Conservation (phyloP, 371 early-diverging fungal species). For the Batrachochytrium dendrobatidis region DNA sequence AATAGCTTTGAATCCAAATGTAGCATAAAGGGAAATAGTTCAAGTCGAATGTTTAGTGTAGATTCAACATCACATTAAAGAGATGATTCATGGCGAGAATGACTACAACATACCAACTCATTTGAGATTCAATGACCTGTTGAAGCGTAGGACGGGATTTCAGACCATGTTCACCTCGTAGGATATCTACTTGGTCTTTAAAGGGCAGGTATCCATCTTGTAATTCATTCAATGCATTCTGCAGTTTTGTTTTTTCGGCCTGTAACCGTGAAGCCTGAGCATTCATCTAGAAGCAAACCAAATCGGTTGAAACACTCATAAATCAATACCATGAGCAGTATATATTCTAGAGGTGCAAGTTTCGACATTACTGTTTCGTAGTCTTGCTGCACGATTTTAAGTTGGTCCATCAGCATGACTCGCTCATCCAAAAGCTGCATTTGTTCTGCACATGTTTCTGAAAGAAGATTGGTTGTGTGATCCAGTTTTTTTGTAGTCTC, state of each 20-base stretch:
- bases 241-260: neutral
- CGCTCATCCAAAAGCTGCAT: neutral
- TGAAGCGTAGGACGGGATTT: conserved; percentile 10
- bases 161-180: conserved; percentile 10
- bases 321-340: neutral
- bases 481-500: conserved; percentile 4
- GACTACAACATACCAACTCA: neutral
- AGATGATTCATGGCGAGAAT: neutral
- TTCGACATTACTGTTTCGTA: neutral
- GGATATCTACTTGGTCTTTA: conserved; percentile 10
- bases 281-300: neutral
- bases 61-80: neutral
- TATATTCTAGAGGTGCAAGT: neutral
- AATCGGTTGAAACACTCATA: neutral
- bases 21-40: neutral
- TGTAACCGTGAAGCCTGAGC: neutral
- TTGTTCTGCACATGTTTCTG: conserved; percentile 2
- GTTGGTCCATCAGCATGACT: neutral
- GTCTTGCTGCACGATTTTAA: conserved; percentile 2
- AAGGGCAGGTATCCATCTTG: conserved; percentile 10
- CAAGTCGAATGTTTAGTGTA: neutral
- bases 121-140: conserved; percentile 17
- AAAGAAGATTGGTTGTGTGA: conserved; percentile 3
- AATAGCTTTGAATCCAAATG: conserved; percentile 5
- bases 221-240: neutral